Evolutionary conservation across 768 basidiomycete species (phyloP), one percentile per base, ranked within the genome.

Genomic region (Leccinum sublutescens): DNA sequence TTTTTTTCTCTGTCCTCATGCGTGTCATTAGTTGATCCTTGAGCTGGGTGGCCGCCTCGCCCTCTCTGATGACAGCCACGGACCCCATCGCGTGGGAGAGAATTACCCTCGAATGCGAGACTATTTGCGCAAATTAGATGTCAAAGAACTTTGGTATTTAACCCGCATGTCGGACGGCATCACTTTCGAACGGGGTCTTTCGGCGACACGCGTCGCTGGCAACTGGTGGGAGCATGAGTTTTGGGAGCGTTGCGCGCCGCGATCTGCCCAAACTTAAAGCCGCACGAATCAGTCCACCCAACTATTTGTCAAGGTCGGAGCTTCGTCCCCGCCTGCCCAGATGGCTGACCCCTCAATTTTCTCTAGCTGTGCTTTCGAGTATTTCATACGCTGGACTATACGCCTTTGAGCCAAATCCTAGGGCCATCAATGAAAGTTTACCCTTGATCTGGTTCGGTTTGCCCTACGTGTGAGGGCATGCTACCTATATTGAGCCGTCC

Each of bases 11-110:
- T 58, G 50, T 58, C 52, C 57, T 60, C 55, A 56, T 65, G 59
- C 52, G 38, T 33, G 36, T 50, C 14, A 55, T 29, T 69, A 98
- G 96, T 67, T 89, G 23, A 90, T 98, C 57, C 64, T 84, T n/a
- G 69, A 79, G 47, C 73, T 79, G 51, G 83, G 81, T 10, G 97
- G 95, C 3, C 83, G 85, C 23, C 84, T 97, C 62, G 83, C 88
- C 19, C 80, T 99, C 27, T 98, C 96, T 5, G 97, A 98, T 70
- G 97, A 98, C 75, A 95, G 95, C 54, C 97, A 99, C 67, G 94
- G 93, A 1, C 89, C 93, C 2, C 84, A 85, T 31, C 85, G 85
- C 9, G 94, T 98, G 55, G 95, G 94, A 0, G 78, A 93, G 58
- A 93, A 98, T 72, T 99, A 98, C 66, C 68, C 76, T 56, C 79